phyloP scores from a whole-genome alignment of 768 basidiomycete species.

The Clathrus columnatus region DNA sequence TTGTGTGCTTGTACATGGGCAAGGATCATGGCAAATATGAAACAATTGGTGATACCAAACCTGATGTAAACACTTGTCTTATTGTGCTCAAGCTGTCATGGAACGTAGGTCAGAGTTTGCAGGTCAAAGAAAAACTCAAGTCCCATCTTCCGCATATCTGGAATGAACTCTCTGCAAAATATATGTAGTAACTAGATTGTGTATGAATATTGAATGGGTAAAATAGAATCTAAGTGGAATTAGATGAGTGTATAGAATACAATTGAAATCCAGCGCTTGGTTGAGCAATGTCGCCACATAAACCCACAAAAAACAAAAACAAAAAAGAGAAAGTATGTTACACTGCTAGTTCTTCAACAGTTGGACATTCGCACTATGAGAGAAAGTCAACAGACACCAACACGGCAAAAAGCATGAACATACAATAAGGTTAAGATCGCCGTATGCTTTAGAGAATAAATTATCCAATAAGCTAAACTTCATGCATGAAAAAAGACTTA shows the following conservation, averaged over 20 bases:
- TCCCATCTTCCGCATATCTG: constrained; percentile 12
- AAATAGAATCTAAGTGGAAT: neutral
- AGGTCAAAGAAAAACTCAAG: constrained; percentile 10
- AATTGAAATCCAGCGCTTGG: constrained; percentile 35
- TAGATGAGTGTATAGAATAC: neutral
- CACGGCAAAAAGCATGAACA: constrained; percentile 26
- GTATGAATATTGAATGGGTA: too few relatives aligned
- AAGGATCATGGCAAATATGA: constrained; percentile 23
- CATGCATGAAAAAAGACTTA: constrained; percentile 29
- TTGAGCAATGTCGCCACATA: constrained; percentile 48
- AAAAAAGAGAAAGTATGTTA: neutral
- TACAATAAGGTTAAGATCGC: constrained; percentile 84
- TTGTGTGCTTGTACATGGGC: constrained; percentile 59
- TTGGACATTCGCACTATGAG: constrained; percentile 71
- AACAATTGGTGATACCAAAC: constrained; percentile 27
- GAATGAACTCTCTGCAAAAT: neutral
- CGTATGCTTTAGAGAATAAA: constrained; percentile 53
- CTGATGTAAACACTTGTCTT: constrained; percentile 40
- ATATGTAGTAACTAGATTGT: too few relatives aligned
- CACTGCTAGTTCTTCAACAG: constrained; percentile 65
- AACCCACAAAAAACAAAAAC: constrained; percentile 9
- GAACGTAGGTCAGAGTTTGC: constrained; percentile 2
- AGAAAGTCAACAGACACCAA: constrained; percentile 10
- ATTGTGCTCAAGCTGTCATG: constrained; percentile 44
- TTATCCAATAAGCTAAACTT: neutral